Conservation (phyloP, 1,284 basidiomycete genomes). For the Irpex rosettiformis region DNA sequence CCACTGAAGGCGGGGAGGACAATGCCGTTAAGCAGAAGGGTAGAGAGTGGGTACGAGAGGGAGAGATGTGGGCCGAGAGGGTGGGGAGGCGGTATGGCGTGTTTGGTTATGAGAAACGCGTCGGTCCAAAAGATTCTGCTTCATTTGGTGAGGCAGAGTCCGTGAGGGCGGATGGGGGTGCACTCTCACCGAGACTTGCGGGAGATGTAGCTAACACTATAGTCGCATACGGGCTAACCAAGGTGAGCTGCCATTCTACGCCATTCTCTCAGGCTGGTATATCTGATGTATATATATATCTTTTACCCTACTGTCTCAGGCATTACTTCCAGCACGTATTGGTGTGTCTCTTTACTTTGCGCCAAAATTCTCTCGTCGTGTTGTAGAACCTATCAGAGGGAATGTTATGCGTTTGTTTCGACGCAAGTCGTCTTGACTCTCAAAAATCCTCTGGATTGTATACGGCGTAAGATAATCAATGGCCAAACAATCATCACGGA, state of each 20-base stretch:
- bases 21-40: constrained; percentile 42
- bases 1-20: constrained; percentile 9
- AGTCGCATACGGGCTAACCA: constrained; percentile 81
- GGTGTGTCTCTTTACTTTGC: constrained; percentile 73
- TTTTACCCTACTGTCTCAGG: constrained; percentile 39
- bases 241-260: constrained; percentile 44
- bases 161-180: constrained; percentile 13
- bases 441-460: not conserved
- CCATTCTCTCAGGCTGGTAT: not conserved
- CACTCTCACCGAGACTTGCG: constrained; percentile 36
- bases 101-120: constrained; percentile 72
- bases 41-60: constrained; percentile 68
- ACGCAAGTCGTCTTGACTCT: constrained; percentile 3
- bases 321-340: constrained; percentile 73
- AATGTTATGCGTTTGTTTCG: constrained; percentile 24
- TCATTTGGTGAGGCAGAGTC: not conserved
- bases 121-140: not conserved
- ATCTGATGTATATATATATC: not conserved
- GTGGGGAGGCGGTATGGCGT: constrained; percentile 79
- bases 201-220: constrained; percentile 77
- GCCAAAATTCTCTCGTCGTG: constrained; percentile 67
- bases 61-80: constrained; percentile 64
- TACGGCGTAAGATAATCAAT: no score
- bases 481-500: no score
- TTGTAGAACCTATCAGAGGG: constrained; percentile 55